Evolutionary conservation across 208 protist genomes (phyloP), one percentile per base, ranked within the genome.

Genomic region (Endotrypanum monterogeii): DNA sequence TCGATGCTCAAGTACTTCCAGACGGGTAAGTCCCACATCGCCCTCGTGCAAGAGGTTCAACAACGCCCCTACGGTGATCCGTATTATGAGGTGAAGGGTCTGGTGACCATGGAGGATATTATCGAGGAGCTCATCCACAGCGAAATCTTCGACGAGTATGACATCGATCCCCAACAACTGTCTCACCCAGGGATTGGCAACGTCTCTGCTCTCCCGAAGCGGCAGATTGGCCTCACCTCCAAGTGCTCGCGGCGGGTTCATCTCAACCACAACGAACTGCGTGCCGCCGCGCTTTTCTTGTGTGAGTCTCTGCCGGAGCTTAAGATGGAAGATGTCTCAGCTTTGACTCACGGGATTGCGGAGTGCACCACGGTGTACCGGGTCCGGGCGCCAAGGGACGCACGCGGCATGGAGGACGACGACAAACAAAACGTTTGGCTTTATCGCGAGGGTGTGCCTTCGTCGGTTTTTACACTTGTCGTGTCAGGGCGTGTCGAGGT

Each of bases 71-170:
- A 92, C 73, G 90, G 96, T 32, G 97, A 99, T 83, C 98, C 97
- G 25, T 96, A 94, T 73, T 98, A 99, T 77, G 94, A 98, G 67
- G 89, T 97, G 32, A 92, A 98, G 60, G 98, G 98, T 67, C 92
- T 99, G 62, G 93, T 99, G 12, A 99, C 98, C 50, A 91, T 99
- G 78, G 98, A 99, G 76, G 98, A 99, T 75, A 86, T 99, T 48
- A 97, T 99, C 63, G 98, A 99, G 80, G 96, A 99, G 75, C 95
- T 99, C 58, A 98, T 99, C 75, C 90, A 97, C 78, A 97, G 96
- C 65, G 98, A 99, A 81, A 99, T 99, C 79, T 93, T 98, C 37
- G 98, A 99, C 83, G 98, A 99, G 85, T 98, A 96, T 66, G 98
- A 99, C 80, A 71, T 85, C 14, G 91, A 86, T 69, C 89, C 90